A percentile compares a stretch with the other conserved stretches of the same genome.
These are phyloP conservation scores for Adansonia rubrostipa DNA, from an alignment of 441 rosid genomes.

Conservation along the genomic window DNA sequence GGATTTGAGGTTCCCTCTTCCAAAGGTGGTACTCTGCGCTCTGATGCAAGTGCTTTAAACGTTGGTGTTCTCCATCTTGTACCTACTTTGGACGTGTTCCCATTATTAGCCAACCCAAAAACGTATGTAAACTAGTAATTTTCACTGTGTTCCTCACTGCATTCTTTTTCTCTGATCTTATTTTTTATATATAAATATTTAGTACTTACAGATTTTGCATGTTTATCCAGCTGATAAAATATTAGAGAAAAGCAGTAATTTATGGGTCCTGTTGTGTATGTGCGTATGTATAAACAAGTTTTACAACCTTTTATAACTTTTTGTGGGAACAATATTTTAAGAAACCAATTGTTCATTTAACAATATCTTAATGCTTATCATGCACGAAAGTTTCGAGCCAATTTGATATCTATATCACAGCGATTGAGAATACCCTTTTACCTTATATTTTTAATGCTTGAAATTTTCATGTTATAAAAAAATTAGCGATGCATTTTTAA, in stretches of 20 bases:
- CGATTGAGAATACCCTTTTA: not conserved
- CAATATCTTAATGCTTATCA: not conserved
- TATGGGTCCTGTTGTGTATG: not conserved
- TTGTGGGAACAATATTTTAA: not conserved
- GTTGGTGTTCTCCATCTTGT: slow-evolving; percentile 97
- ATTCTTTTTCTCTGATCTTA: not conserved
- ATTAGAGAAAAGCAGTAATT: not conserved
- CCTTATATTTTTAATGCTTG: not conserved
- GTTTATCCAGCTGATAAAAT: not conserved
- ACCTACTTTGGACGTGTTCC: slow-evolving; percentile 93
- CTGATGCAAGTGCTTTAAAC: slow-evolving; percentile 95
- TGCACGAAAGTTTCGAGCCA: not conserved
- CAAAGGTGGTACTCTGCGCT: slow-evolving; percentile 83
- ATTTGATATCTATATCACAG: not conserved
- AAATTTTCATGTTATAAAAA: not conserved
- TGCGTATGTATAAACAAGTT: not conserved
- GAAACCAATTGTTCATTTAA: not conserved
- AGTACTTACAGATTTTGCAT: not conserved
- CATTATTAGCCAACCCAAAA: slow-evolving; percentile 81
- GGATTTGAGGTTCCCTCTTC: slow-evolving; percentile 99
- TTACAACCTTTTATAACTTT: not conserved
- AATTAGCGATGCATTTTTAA: not conserved
- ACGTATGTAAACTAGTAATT: slow-evolving; percentile 47
- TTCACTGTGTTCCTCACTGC: slow-evolving; percentile 16
- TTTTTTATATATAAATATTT: not conserved